Conservation (phyloP, 768 basidiomycete species). For the Termitomyces sp. region DNA sequence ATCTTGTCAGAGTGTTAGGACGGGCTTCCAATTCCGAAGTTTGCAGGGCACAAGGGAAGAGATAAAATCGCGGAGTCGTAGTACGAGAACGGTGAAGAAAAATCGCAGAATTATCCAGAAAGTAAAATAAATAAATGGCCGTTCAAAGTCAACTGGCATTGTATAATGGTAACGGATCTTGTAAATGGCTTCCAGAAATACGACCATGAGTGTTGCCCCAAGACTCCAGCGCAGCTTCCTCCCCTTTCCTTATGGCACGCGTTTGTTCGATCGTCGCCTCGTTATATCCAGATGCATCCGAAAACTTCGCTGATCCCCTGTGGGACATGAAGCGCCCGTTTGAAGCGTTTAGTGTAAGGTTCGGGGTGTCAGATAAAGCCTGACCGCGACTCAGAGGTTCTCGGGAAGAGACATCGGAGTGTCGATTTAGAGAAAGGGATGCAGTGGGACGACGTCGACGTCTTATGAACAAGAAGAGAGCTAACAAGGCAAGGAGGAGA, state of each 20-base stretch:
- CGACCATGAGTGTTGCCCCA: background rate
- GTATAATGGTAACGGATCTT: background rate
- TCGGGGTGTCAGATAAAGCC: background rate
- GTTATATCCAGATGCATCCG: constrained; percentile 1
- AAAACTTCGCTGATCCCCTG: background rate
- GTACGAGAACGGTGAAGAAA: no score
- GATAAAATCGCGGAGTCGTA: no score
- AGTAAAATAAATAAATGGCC: background rate
- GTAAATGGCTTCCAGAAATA: background rate
- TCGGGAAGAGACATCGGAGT: background rate
- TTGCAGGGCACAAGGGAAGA: no score
- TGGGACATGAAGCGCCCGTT: no score
- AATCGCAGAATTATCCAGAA: no score
- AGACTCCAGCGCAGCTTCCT: constrained; percentile 2
- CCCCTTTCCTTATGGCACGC: background rate
- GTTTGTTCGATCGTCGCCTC: constrained; percentile 4
- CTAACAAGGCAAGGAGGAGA: background rate
- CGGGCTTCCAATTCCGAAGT: no score
- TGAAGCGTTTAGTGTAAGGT: no score
- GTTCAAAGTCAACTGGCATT: background rate
- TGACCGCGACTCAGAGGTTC: no score
- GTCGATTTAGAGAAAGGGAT: background rate
- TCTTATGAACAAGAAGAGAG: background rate
- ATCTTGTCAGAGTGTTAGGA: no score
- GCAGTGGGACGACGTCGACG: background rate